Evolutionary conservation across 164 flowering plant species (phyloP).

Genomic region (Vitis cinerea): DNA sequence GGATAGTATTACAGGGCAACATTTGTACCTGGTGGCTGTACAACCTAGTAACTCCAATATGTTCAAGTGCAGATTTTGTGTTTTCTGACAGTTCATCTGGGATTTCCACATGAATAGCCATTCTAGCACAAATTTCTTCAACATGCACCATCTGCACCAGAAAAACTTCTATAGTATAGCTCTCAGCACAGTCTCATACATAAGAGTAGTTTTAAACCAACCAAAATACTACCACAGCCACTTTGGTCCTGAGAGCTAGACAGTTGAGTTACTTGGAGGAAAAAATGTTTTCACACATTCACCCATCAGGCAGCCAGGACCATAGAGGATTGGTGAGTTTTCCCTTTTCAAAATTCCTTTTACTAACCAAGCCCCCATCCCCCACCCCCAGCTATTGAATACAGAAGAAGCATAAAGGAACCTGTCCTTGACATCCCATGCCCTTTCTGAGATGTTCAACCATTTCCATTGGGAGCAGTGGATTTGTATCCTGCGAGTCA

Average conservation of each 20-base stretch:
- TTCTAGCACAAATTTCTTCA: slow-evolving; percentile 65
- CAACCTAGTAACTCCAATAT: slow-evolving; percentile 61
- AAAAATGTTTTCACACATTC: too few species aligned
- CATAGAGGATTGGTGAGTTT: background rate
- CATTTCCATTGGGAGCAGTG: slow-evolving; percentile 72
- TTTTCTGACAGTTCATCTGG: slow-evolving; percentile 58
- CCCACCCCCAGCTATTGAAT: background rate
- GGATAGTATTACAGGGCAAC: slow-evolving; percentile 3
- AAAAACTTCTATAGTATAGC: slow-evolving; percentile 3
- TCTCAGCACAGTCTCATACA: background rate
- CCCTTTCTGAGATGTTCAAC: slow-evolving; percentile 75
- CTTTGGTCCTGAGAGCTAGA: background rate
- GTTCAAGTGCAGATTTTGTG: slow-evolving; percentile 49
- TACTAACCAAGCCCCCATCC: too few species aligned
- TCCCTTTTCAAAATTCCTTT: background rate
- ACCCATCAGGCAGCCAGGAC: background rate
- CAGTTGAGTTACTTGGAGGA: too few species aligned
- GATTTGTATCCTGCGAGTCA: slow-evolving; percentile 54
- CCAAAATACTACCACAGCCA: background rate
- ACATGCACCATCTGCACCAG: slow-evolving; percentile 77
- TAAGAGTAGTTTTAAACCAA: background rate
- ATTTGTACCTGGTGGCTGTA: slow-evolving; percentile 84
- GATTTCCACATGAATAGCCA: slow-evolving; percentile 52
- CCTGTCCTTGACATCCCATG: slow-evolving; percentile 85
- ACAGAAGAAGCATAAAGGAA: slow-evolving; percentile 19